A percentile compares a stretch with the other conserved stretches of the same genome.
Conservation (phyloP, 306 rosid species). For the Pyrus bretschneideri region DNA sequence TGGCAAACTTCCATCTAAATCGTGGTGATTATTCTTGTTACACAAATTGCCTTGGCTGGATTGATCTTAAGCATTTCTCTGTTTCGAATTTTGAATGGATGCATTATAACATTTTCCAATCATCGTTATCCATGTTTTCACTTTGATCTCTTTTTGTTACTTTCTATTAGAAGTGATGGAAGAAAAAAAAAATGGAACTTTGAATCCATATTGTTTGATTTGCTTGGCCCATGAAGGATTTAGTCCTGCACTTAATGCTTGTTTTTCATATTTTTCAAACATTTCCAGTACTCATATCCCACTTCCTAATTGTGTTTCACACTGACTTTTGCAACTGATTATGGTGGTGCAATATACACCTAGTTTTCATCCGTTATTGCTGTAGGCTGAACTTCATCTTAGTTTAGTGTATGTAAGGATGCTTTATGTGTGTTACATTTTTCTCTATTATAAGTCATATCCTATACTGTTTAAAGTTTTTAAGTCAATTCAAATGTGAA, state of each 20-base stretch:
- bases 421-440: neutral
- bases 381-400: neutral
- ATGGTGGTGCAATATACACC: too few species aligned
- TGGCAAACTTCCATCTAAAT: neutral
- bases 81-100: neutral
- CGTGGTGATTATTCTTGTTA: neutral
- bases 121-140: neutral
- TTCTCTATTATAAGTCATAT: neutral
- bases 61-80: neutral
- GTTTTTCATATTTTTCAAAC: neutral
- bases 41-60: neutral
- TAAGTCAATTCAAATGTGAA: neutral
- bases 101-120: neutral
- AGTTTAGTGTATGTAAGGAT: neutral
- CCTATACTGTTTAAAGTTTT: neutral
- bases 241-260: neutral
- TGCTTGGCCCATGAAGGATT: neutral
- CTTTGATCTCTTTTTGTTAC: neutral
- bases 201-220: neutral
- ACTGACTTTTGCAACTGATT: neutral
- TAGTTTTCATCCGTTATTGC: neutral
- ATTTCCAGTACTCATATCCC: neutral
- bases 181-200: neutral
- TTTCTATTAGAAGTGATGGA: neutral
- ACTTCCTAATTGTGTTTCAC: neutral